Percentiles rank a stretch among this genome's conserved stretches.
Conservation (phyloP, 345 rosid genomes). For the Durio zibethinus region DNA sequence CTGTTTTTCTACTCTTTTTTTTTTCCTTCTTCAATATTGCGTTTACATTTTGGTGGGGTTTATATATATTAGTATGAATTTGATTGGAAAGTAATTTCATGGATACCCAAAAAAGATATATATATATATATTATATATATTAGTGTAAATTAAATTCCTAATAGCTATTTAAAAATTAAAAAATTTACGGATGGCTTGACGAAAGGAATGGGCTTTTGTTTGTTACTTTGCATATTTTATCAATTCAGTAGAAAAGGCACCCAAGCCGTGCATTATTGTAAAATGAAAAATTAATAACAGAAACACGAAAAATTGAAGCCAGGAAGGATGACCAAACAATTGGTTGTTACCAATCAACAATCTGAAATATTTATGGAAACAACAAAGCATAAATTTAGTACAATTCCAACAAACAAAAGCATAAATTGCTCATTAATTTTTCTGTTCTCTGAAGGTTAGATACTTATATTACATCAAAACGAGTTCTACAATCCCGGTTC, state of each 20-base stretch:
- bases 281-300: not conserved
- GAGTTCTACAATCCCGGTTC: constrained; percentile 25
- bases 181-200: not conserved
- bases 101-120: not conserved
- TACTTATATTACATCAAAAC: constrained; percentile 32
- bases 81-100: not conserved
- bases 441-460: constrained; percentile 15
- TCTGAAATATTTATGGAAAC: not conserved
- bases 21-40: not conserved
- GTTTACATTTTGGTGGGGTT: not conserved
- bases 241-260: not conserved
- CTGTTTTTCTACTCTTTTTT: not conserved
- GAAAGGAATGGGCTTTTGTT: not conserved
- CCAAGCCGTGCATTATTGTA: too few relatives aligned
- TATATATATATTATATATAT: not conserved
- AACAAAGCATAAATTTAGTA: not conserved
- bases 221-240: not conserved
- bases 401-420: not conserved
- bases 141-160: not conserved
- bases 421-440: constrained; percentile 4
- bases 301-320: too few relatives aligned
- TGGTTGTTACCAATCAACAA: not conserved
- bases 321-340: too few relatives aligned
- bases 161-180: not conserved
- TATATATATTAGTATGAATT: not conserved